These are phyloP conservation scores for Plasmodium adleri DNA, from an alignment of 169 alveolate species.

Conservation along the genomic window DNA sequence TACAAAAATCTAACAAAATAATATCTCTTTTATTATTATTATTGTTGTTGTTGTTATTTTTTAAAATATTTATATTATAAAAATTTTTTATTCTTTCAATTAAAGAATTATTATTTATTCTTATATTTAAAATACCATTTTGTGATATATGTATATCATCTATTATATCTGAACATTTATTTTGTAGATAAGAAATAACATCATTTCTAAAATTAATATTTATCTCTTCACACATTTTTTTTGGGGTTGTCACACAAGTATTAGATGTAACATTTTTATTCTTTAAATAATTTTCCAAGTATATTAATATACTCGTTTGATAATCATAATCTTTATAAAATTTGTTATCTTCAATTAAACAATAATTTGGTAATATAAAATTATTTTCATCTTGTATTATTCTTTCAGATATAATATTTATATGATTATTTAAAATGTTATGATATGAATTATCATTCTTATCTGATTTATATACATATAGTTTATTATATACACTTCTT, in stretches of 20 bases:
- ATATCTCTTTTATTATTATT: neutral
- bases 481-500: neutral
- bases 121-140: slow-evolving; percentile 41
- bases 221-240: neutral
- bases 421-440: slow-evolving; percentile 21
- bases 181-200: neutral
- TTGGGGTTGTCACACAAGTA: neutral
- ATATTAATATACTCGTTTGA: slow-evolving; percentile 49
- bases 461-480: too few relatives aligned
- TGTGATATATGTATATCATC: slow-evolving; percentile 5
- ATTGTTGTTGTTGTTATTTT: neutral
- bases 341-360: slow-evolving; percentile 58
- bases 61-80: neutral
- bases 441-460: slow-evolving; percentile 6
- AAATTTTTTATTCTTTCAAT: neutral
- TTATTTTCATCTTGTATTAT: slow-evolving; percentile 12
- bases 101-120: slow-evolving; percentile 5
- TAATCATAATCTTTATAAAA: slow-evolving; percentile 33
- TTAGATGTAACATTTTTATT: too few relatives aligned
- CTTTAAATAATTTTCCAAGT: slow-evolving; percentile 22
- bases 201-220: slow-evolving; percentile 6
- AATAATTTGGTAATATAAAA: slow-evolving; percentile 30
- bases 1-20: slow-evolving; percentile 82
- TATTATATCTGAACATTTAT: neutral
- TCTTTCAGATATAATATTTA: slow-evolving; percentile 12